Conservation (phyloP, 306 rosid species). For the Notholithocarpus densiflorus region DNA sequence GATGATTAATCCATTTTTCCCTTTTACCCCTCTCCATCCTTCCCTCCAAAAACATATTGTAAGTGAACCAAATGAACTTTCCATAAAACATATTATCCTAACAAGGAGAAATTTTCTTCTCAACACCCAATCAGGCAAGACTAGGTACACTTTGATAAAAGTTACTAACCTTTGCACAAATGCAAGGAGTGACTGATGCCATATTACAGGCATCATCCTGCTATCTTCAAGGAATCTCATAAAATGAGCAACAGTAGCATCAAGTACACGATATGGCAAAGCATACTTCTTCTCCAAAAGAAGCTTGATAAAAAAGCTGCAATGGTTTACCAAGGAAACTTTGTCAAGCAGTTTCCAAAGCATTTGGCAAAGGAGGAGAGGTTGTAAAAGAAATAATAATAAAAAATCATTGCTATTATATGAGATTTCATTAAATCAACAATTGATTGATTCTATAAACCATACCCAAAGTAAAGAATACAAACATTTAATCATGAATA, state of each 20-base stretch:
- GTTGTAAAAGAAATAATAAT: neutral
- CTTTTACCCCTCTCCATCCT: neutral
- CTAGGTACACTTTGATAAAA: neutral
- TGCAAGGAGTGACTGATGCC: slow-evolving; percentile 97
- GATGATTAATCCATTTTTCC: neutral
- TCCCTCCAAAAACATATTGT: neutral
- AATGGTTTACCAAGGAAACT: slow-evolving; percentile 21
- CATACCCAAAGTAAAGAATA: too few species aligned
- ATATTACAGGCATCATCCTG: slow-evolving; percentile 89
- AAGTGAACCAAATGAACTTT: neutral
- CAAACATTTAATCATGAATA: neutral
- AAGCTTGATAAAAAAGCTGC: slow-evolving; percentile 94
- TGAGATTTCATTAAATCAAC: neutral
- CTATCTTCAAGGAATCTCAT: slow-evolving; percentile 66
- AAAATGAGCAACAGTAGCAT: slow-evolving; percentile 75
- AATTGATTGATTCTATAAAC: neutral
- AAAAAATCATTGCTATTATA: neutral
- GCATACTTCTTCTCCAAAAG: slow-evolving; percentile 93
- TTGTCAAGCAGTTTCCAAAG: slow-evolving; percentile 17
- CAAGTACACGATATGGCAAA: slow-evolving; percentile 82
- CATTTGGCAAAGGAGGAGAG: neutral
- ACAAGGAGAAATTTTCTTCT: neutral
- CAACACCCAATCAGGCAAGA: neutral
- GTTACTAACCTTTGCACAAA: slow-evolving; percentile 77
- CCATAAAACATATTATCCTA: neutral